phyloP scores from a whole-genome alignment of 2,329 filamentous ascomycete genomes.

The Grosmannia huntii region DNA sequence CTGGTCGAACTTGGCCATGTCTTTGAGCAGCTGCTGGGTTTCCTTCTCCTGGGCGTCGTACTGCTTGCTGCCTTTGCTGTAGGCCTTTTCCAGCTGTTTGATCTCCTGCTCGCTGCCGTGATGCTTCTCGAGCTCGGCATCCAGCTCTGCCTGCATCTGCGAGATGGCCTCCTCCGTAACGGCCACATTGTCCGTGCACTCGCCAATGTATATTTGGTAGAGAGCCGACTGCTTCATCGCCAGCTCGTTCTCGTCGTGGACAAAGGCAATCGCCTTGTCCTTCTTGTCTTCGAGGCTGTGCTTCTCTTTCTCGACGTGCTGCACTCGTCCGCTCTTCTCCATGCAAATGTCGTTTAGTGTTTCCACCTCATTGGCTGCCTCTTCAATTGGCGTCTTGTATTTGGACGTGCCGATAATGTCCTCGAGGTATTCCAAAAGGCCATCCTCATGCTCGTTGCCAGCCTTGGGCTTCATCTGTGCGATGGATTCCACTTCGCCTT shows the following conservation, averaged over 20 bases:
- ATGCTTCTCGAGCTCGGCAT: conserved; percentile 82
- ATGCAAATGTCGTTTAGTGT: conserved; percentile 85
- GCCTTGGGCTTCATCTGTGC: conserved; percentile 99
- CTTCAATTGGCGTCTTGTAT: conserved; percentile 94
- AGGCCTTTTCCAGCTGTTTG: conserved; percentile 75
- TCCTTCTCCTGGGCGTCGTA: conserved; percentile 74
- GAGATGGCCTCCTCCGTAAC: conserved; percentile 81
- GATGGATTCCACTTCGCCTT: conserved; percentile 96
- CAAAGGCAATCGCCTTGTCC: conserved; percentile 77
- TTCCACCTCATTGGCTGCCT: conserved; percentile 81
- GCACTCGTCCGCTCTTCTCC: conserved; percentile 89
- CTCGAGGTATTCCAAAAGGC: conserved; percentile 89
- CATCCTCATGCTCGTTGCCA: conserved; percentile 87
- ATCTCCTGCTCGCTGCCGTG: conserved; percentile 82
- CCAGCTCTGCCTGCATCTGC: conserved; percentile 80
- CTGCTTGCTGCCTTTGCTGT: conserved; percentile 70
- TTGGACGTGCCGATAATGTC: conserved; percentile 98
- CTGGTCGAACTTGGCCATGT: conserved; percentile 88
- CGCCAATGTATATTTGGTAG: conserved; percentile 82
- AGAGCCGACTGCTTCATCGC: conserved; percentile 78
- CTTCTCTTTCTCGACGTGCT: conserved; percentile 97
- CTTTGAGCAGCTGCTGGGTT: conserved; percentile 65
- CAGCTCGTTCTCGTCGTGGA: conserved; percentile 88
- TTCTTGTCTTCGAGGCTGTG: conserved; percentile 90
- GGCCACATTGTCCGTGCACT: conserved; percentile 77